Conservation (phyloP, 441 rosid species). For the Hura crepitans region DNA sequence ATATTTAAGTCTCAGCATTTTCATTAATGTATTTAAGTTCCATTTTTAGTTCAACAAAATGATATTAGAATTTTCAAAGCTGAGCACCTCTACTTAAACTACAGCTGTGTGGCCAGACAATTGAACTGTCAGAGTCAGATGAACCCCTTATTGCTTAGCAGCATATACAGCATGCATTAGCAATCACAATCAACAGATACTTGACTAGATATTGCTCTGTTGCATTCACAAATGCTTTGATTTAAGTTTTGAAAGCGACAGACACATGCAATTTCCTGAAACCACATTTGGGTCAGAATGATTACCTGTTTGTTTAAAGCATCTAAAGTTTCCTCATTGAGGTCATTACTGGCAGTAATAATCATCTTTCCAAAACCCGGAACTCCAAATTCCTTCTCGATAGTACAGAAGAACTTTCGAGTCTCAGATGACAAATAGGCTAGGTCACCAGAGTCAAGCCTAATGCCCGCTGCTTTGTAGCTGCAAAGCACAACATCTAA, state of each 20-base stretch:
- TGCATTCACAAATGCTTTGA: neutral
- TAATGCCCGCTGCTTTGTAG: slow-evolving; percentile 76
- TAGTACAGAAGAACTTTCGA: slow-evolving; percentile 54
- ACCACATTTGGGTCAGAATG: slow-evolving; percentile 1
- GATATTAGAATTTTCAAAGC: neutral
- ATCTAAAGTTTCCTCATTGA: slow-evolving; percentile 92
- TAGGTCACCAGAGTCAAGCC: slow-evolving; percentile 92
- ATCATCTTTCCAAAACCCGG: slow-evolving; percentile 61
- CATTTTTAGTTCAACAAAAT: neutral
- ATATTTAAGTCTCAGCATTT: no score
- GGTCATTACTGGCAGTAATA: slow-evolving; percentile 91
- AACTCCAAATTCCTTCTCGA: slow-evolving; percentile 70
- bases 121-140: neutral
- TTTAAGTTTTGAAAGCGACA: slow-evolving; percentile 3
- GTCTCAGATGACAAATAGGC: slow-evolving; percentile 74
- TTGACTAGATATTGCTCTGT: neutral
- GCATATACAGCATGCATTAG: neutral
- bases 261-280: neutral
- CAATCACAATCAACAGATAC: neutral
- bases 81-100: neutral
- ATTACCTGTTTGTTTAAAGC: slow-evolving; percentile 89
- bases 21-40: neutral
- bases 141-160: neutral
- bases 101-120: neutral
- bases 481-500: slow-evolving; percentile 42